These are phyloP conservation scores for Prunus fruticosa DNA, from an alignment of 306 rosid genomes.

Conservation along the genomic window DNA sequence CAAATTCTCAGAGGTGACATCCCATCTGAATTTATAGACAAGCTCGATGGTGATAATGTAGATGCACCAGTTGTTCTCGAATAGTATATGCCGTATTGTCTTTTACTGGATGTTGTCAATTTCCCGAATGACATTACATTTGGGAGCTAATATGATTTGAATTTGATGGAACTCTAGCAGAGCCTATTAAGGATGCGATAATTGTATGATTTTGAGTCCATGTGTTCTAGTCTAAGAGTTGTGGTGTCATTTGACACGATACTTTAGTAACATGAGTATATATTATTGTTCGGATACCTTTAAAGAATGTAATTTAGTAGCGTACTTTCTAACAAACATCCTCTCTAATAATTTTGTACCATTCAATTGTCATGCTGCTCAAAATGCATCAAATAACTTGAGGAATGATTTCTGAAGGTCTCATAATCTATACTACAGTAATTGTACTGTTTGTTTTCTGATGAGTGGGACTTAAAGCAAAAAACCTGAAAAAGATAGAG, in stretches of 20 bases:
- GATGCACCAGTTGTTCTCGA: constrained; percentile 34
- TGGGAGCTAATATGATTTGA: not conserved
- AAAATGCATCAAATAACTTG: not conserved
- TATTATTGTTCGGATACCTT: not conserved
- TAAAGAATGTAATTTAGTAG: not conserved
- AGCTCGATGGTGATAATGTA: constrained; percentile 22
- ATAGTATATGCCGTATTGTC: constrained; percentile 9
- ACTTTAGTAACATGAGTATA: not conserved
- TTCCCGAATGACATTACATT: not conserved
- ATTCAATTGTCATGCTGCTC: not conserved
- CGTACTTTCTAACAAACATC: not conserved
- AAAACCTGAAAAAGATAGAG: not conserved
- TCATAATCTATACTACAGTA: not conserved
- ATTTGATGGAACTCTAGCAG: not conserved
- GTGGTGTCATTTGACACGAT: not conserved
- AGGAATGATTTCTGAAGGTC: not conserved
- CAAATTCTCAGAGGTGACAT: constrained; percentile 73
- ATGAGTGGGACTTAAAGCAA: not conserved
- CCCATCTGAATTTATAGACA: constrained; percentile 32
- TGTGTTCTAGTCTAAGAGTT: not conserved
- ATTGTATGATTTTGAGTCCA: not conserved
- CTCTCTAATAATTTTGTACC: not conserved
- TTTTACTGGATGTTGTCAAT: not conserved
- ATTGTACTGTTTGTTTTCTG: not conserved
- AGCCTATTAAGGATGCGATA: not conserved